Evolutionary conservation across 192 early-diverging fungal genomes (phyloP), one percentile per base, ranked within the genome.

Genomic region (Coemansia sp.): DNA sequence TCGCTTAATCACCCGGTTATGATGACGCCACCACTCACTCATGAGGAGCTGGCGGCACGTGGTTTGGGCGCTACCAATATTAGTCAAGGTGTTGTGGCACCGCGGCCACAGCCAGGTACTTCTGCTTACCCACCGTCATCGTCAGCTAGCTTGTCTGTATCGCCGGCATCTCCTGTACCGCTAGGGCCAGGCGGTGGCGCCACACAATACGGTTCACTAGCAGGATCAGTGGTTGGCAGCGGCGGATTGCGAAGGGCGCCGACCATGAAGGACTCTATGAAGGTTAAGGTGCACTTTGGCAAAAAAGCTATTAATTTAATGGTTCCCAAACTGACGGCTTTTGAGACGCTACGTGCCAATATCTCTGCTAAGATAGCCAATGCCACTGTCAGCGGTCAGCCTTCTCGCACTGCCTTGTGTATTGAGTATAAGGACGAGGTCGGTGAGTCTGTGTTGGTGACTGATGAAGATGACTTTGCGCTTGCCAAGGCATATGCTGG

Each of bases 351-450:
- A 29, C 62, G 65, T 10, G 7, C 59, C 20, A 76, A 75, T 55
- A 36, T 84, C 24, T 63, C 65, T 7, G 69, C 71, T 9, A 84
- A 84, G 54, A 54, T 84, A 27, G 39, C 66, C 2, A 57, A 27
- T n/a, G 66, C 67, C 0, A 56, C 57, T 19, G 57, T 56, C 24
- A 50, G 33, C 52, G 32, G 68, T 68, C 51, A 68, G 59, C 51
- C 67, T 70, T 14, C 66, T 1, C 53, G 50, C 1, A 30, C 52
- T 22, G 21, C 61, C 10, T 64, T 94, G 56, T 80, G 84, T 25
- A 72, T 97, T 27, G 87, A 90, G 66, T 97, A 95, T 73, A 87
- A 87, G 73, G 95, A 97, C 61, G 93, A 94, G 68, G 93, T 94
- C 51, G 87, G 86, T 31, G 89, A 91, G 69, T 83, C 91, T 72